These are phyloP conservation scores for Microsporum ferrugineum DNA, from an alignment of 2,329 filamentous ascomycete species.

Conservation along the genomic window DNA sequence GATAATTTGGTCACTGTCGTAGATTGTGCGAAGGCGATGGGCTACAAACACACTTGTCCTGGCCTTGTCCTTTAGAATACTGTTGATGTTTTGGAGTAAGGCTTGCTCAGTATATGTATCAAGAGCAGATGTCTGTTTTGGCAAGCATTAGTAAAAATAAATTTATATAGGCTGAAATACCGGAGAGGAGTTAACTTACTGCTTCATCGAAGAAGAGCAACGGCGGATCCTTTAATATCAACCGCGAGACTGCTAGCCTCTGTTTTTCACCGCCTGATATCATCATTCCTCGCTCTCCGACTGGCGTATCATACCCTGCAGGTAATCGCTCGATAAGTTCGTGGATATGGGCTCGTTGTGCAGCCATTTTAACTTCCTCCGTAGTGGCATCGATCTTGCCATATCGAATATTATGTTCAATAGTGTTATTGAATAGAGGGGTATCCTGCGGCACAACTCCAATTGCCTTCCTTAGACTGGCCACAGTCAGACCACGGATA, in stretches of 20 bases:
- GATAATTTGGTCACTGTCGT: conserved; percentile 85
- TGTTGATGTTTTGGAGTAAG: conserved; percentile 83
- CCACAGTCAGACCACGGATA: conserved; percentile 67
- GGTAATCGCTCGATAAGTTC: conserved; percentile 69
- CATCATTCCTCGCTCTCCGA: conserved; percentile 92
- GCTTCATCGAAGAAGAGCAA: conserved; percentile 92
- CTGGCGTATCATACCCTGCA: conserved; percentile 80
- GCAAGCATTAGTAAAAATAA: conserved; percentile 1
- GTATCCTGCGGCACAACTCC: conserved; percentile 97
- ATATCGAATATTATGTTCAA: conserved; percentile 91
- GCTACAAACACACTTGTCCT: conserved; percentile 92
- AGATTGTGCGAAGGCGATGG: conserved; percentile 83
- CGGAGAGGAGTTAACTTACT: conserved; percentile 30
- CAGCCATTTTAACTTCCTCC: conserved; percentile 64
- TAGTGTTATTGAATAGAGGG: conserved; percentile 90
- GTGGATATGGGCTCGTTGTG: conserved; percentile 72
- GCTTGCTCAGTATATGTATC: conserved; percentile 91
- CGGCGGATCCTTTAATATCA: conserved; percentile 81
- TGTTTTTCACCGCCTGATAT: conserved; percentile 94
- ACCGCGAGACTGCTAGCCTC: conserved; percentile 67
- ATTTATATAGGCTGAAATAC: not conserved
- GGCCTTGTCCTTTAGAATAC: conserved; percentile 74
- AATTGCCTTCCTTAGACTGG: conserved; percentile 72
- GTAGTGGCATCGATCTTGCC: conserved; percentile 65
- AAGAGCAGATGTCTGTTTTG: conserved; percentile 59